A percentile compares a stretch with the other conserved stretches of the same genome.
These are phyloP conservation scores for Selaginella tamariscina DNA, from an alignment of 75 land plant species.

Conservation along the genomic window DNA sequence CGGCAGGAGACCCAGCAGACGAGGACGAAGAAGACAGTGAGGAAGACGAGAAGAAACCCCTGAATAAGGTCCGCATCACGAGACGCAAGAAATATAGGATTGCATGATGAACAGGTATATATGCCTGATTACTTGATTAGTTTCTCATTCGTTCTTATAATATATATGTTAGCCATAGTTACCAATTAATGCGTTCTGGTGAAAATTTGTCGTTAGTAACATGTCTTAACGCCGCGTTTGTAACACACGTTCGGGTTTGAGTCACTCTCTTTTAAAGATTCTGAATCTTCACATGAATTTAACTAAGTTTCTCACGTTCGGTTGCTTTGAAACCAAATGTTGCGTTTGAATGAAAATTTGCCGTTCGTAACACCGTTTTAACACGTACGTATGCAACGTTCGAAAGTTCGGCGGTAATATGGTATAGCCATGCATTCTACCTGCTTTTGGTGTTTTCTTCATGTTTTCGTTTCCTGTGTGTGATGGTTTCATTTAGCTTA, in stretches of 20 bases:
- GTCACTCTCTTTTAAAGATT: no score
- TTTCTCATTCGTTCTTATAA: background rate
- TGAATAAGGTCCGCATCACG: conserved; percentile 12
- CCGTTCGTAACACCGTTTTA: no score
- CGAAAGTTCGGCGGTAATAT: no score
- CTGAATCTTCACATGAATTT: no score
- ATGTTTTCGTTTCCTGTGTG: background rate
- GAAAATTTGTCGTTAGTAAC: no score
- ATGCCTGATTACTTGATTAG: background rate
- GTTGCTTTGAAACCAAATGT: no score
- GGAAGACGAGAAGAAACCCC: conserved; percentile 22
- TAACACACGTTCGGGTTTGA: no score
- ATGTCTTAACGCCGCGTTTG: no score
- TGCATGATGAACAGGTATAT: background rate
- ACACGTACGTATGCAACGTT: no score
- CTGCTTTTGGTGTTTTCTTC: background rate
- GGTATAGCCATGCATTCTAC: background rate
- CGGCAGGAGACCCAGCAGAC: conserved; percentile 39
- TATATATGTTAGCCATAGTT: background rate
- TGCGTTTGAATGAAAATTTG: no score
- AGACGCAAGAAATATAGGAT: conserved; percentile 12
- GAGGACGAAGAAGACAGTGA: conserved; percentile 23
- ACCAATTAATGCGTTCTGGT: no score
- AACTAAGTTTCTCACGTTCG: no score
- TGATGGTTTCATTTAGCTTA: background rate